Conservation (phyloP, 176 grass and related monocot genomes). For the Musa troglodytarum region DNA sequence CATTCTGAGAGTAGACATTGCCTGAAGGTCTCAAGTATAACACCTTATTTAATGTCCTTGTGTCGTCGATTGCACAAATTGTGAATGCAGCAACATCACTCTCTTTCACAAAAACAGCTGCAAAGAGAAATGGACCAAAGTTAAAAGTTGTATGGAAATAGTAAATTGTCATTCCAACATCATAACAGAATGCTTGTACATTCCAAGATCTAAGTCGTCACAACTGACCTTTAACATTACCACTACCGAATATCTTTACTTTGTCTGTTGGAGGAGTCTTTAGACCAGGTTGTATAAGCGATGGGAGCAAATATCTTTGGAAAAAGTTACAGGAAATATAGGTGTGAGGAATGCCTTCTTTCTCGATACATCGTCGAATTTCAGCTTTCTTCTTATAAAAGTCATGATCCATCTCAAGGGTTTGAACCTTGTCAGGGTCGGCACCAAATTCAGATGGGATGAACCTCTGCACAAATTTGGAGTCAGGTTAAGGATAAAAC, state of each 20-base stretch:
- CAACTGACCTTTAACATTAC: slow-evolving; percentile 62
- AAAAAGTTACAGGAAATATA: slow-evolving; percentile 88
- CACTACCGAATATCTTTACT: slow-evolving; percentile 68
- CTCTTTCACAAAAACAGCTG: slow-evolving; percentile 71
- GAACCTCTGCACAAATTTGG: slow-evolving; percentile 49
- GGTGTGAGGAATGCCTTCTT: slow-evolving; percentile 69
- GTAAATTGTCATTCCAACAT: neutral
- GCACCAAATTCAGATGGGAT: slow-evolving; percentile 80
- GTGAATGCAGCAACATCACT: slow-evolving; percentile 70
- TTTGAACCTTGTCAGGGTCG: slow-evolving; percentile 76
- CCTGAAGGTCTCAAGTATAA: slow-evolving; percentile 65
- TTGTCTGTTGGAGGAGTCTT: slow-evolving; percentile 71
- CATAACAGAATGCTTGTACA: neutral
- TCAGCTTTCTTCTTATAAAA: slow-evolving; percentile 72
- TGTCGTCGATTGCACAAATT: slow-evolving; percentile 57
- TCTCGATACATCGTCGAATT: slow-evolving; percentile 61
- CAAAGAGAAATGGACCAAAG: slow-evolving; percentile 20
- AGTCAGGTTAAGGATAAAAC: neutral
- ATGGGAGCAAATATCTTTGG: slow-evolving; percentile 78
- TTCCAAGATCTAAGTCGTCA: neutral
- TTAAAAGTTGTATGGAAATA: neutral
- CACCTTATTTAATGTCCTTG: slow-evolving; percentile 71
- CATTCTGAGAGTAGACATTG: slow-evolving; percentile 66
- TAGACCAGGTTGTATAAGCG: slow-evolving; percentile 70
- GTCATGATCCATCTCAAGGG: slow-evolving; percentile 54